phyloP scores from a whole-genome alignment of 257 asterid genomes.

The Gentiana straminea region DNA sequence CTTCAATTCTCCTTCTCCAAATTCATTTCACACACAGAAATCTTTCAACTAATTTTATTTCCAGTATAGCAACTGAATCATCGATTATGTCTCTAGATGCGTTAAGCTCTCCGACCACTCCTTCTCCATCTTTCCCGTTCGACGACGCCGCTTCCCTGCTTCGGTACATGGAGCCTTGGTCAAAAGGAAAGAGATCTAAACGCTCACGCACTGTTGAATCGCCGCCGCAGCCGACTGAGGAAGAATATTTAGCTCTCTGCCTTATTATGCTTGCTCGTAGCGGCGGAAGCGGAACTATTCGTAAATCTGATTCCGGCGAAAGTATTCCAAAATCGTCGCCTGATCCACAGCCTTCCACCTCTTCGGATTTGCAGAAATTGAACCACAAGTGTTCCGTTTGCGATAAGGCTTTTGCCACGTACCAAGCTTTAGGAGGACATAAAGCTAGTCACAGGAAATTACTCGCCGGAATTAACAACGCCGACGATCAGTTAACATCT shows the following conservation, averaged over 20 bases:
- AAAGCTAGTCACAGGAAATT: constrained; percentile 30
- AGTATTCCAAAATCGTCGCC: background rate
- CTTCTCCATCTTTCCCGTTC: constrained; percentile 18
- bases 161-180: constrained; percentile 20
- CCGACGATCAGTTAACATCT: constrained; percentile 9
- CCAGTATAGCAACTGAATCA: background rate
- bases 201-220: constrained; percentile 22
- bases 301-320: background rate
- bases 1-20: background rate
- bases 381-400: constrained; percentile 22
- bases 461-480: background rate
- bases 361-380: constrained; percentile 7
- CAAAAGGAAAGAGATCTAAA: constrained; percentile 35
- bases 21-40: background rate
- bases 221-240: constrained; percentile 24
- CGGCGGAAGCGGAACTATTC: constrained; percentile 6
- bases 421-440: constrained; percentile 55
- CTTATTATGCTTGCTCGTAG: constrained; percentile 50
- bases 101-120: constrained; percentile 30
- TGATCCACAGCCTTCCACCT: background rate
- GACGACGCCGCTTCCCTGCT: constrained; percentile 12
- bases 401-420: constrained; percentile 19
- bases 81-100: constrained; percentile 39
- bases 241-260: constrained; percentile 52
- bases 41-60: background rate